phyloP scores from a whole-genome alignment of 805 yeast genomes.

The Candida saitoana region DNA sequence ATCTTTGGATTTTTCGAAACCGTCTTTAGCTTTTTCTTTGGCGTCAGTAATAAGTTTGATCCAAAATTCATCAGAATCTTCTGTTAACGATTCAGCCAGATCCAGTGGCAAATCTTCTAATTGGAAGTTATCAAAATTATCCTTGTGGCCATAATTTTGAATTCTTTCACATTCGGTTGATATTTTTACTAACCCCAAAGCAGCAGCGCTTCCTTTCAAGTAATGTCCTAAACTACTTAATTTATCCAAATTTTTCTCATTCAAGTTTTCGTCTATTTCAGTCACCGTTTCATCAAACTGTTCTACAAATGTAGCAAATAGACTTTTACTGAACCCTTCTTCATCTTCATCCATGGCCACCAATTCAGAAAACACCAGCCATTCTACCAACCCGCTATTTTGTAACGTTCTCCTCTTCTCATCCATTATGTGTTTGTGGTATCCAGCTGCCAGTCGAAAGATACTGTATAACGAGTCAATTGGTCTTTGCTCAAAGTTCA shows the following conservation, averaged over 20 bases:
- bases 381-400: constrained; percentile 69
- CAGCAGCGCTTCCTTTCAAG: constrained; percentile 92
- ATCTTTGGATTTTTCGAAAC: constrained; percentile 46
- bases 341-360: constrained; percentile 96
- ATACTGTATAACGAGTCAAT: background rate
- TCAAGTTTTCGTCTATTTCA: constrained; percentile 60
- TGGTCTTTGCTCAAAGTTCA: background rate
- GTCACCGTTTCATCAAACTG: constrained; percentile 80
- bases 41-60: constrained; percentile 50
- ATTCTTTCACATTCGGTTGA: constrained; percentile 89
- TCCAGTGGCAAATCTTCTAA: constrained; percentile 6
- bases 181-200: constrained; percentile 78
- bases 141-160: constrained; percentile 76
- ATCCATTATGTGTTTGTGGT: constrained; percentile 11
- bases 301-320: constrained; percentile 80
- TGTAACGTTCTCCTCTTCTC: constrained; percentile 28
- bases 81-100: background rate
- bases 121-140: constrained; percentile 35
- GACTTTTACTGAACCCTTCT: constrained; percentile 77
- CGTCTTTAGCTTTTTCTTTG: constrained; percentile 46
- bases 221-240: constrained; percentile 84
- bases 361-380: constrained; percentile 84
- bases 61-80: constrained; percentile 31
- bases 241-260: constrained; percentile 45
- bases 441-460: background rate